Evolutionary conservation across 257 asterid genomes (phyloP).

Genomic region (Solanum dulcamara): DNA sequence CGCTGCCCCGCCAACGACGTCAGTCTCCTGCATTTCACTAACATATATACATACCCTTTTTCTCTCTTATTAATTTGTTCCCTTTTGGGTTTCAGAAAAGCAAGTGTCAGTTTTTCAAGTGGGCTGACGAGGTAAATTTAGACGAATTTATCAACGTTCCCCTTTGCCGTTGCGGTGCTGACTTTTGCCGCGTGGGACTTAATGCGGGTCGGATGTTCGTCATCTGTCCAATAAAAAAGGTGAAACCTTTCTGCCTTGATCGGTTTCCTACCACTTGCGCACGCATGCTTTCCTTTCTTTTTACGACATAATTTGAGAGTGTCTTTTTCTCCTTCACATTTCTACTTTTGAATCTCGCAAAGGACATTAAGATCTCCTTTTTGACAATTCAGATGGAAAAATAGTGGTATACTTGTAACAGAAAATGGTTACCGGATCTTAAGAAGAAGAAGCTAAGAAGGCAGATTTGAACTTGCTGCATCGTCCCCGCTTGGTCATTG

Average conservation of each 20-base stretch:
- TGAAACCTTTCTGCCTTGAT: background rate
- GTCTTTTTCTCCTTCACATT: background rate
- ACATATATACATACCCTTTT: background rate
- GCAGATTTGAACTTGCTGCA: background rate
- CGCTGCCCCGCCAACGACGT: slow-evolving; percentile 2
- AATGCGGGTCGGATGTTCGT: slow-evolving; percentile 25
- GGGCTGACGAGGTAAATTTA: slow-evolving; percentile 23
- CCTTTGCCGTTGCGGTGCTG: slow-evolving; percentile 41
- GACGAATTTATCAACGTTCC: slow-evolving; percentile 26
- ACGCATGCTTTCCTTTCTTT: background rate
- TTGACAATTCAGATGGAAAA: background rate
- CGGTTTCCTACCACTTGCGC: background rate
- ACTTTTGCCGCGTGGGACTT: slow-evolving; percentile 42
- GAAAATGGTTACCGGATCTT: background rate
- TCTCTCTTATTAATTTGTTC: background rate
- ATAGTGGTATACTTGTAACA: background rate
- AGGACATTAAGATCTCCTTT: background rate
- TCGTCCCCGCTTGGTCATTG: background rate
- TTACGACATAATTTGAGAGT: background rate
- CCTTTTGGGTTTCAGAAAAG: background rate
- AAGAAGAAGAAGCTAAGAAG: background rate
- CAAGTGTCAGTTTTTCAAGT: slow-evolving; percentile 19
- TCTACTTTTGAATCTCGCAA: background rate
- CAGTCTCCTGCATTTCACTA: background rate
- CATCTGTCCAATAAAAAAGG: slow-evolving; percentile 39